phyloP scores from a whole-genome alignment of 768 basidiomycete genomes.

The Auricularia auricula-judae region DNA sequence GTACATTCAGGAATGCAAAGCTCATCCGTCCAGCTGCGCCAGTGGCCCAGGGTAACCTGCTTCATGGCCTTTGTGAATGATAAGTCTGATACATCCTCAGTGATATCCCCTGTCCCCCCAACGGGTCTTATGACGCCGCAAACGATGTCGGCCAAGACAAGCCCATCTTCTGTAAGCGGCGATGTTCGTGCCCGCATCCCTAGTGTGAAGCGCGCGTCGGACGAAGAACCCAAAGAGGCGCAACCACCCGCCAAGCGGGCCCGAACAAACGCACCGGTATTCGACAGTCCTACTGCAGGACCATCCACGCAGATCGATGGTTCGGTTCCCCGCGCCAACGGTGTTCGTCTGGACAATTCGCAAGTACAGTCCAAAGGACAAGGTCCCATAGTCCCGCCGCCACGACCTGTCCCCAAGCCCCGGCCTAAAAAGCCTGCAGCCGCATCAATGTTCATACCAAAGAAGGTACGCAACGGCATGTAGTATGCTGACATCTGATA shows the following conservation, averaged over 20 bases:
- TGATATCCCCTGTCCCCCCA: background rate
- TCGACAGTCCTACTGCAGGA: no score
- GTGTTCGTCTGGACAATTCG: conserved; percentile 7
- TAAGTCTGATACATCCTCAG: no score
- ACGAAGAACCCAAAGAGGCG: no score
- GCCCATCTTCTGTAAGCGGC: background rate
- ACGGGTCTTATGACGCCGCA: conserved; percentile 2
- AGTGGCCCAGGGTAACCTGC: no score
- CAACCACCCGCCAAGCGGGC: no score
- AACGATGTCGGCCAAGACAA: conserved; percentile 9
- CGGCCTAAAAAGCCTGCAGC: conserved; percentile 26
- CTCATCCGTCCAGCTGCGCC: background rate
- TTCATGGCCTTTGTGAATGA: no score
- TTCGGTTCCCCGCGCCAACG: no score
- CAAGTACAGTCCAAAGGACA: conserved; percentile 9
- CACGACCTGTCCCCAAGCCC: conserved; percentile 22
- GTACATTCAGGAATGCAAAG: background rate
- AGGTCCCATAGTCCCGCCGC: conserved; percentile 12
- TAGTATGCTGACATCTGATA: background rate
- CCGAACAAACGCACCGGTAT: no score
- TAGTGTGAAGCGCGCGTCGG: no score
- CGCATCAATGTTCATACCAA: conserved; percentile 52
- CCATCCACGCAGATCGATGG: no score
- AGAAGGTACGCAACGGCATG: conserved; percentile 20
- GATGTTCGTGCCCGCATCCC: no score